phyloP scores from a whole-genome alignment of 768 basidiomycete species.

The Erythrobasidium yunnanense region DNA sequence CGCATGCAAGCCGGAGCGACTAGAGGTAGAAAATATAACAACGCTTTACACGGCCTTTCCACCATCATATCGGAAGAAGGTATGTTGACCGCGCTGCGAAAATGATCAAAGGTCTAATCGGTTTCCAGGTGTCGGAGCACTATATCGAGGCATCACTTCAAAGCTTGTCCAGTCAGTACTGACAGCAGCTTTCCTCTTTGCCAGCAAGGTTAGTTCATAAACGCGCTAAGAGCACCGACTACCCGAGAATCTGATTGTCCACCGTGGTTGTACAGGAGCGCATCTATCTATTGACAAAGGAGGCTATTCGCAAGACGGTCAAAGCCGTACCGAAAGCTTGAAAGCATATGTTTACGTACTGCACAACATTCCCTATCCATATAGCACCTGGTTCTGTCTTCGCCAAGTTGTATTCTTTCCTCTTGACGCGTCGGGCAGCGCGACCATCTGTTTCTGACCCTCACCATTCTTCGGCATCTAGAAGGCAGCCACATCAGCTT shows the following conservation, averaged over 20 bases:
- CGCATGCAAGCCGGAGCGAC: slow-evolving; percentile 65
- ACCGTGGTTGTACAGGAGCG: slow-evolving; percentile 15
- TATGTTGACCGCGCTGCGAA: slow-evolving; percentile 16
- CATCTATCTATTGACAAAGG: slow-evolving; percentile 19
- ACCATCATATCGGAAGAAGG: slow-evolving; percentile 68
- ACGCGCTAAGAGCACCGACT: background rate
- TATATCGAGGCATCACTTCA: slow-evolving; percentile 75
- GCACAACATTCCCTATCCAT: background rate
- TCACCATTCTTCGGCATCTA: background rate
- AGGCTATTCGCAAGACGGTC: slow-evolving; percentile 7
- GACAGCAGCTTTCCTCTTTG: slow-evolving; percentile 49
- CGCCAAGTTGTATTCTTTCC: background rate
- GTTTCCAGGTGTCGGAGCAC: slow-evolving; percentile 50
- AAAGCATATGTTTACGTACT: background rate
- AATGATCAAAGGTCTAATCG: background rate
- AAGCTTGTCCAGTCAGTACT: slow-evolving; percentile 87
- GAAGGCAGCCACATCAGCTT: background rate
- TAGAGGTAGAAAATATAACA: slow-evolving; percentile 59
- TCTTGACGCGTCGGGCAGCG: background rate
- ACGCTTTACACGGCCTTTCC: slow-evolving; percentile 63
- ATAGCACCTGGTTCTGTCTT: background rate
- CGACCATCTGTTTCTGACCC: background rate
- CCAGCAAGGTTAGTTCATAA: slow-evolving; percentile 24
- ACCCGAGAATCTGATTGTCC: background rate
- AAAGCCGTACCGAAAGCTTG: slow-evolving; percentile 1